Conservation (phyloP, 495 filamentous ascomycete species). For the Neurospora cerealis region DNA sequence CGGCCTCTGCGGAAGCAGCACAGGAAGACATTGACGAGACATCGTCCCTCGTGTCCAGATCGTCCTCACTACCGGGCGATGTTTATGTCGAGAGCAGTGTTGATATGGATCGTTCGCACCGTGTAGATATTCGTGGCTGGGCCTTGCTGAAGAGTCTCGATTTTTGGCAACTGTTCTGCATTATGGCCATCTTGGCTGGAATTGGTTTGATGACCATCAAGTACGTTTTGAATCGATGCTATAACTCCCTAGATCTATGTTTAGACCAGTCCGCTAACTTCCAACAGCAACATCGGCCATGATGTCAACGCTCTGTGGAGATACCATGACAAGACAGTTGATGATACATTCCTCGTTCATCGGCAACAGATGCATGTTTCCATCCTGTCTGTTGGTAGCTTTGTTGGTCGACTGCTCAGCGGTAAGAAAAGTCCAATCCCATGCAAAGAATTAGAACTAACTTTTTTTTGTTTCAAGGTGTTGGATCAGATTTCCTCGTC, state of each 20-base stretch:
- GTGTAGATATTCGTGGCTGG: slow-evolving; percentile 83
- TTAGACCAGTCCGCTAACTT: slow-evolving; percentile 25
- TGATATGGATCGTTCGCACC: slow-evolving; percentile 49
- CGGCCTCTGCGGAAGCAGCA: slow-evolving; percentile 3
- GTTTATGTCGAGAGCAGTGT: slow-evolving; percentile 42
- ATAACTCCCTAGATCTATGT: not conserved
- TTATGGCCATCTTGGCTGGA: slow-evolving; percentile 82
- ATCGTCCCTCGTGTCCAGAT: slow-evolving; percentile 71
- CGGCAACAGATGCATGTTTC: slow-evolving; percentile 90
- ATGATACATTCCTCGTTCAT: slow-evolving; percentile 64
- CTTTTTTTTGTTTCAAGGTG: slow-evolving; percentile 37
- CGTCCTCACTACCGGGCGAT: slow-evolving; percentile 37
- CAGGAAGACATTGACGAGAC: slow-evolving; percentile 53
- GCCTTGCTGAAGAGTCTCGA: slow-evolving; percentile 63
- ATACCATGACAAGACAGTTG: slow-evolving; percentile 65
- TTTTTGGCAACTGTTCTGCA: slow-evolving; percentile 82
- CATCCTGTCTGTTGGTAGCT: slow-evolving; percentile 77
- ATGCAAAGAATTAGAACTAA: not conserved
- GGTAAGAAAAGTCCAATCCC: slow-evolving; percentile 33
- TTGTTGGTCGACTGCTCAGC: slow-evolving; percentile 67
- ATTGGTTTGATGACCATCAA: slow-evolving; percentile 99
- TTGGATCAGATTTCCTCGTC: slow-evolving; percentile 82
- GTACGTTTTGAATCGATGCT: slow-evolving; percentile 40
- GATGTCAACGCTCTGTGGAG: slow-evolving; percentile 71
- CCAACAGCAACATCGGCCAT: slow-evolving; percentile 82